Evolutionary conservation across 306 rosid genomes (phyloP).

Genomic region (Cicer chorassanicum): DNA sequence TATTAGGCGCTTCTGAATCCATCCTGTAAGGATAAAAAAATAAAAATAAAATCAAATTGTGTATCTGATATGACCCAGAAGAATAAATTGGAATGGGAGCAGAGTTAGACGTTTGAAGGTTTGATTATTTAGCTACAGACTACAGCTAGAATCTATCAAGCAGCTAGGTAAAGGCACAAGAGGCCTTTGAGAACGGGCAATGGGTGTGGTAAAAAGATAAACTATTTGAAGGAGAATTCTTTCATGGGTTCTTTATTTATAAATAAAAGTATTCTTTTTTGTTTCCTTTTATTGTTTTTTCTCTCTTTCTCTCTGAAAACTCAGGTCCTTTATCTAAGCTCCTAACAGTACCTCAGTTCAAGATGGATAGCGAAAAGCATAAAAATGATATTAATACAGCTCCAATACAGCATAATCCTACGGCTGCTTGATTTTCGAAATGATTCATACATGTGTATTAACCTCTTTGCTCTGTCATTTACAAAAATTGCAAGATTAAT

Average conservation of each 20-base stretch:
- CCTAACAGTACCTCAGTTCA: constrained; percentile 9
- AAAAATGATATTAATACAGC: constrained; percentile 28
- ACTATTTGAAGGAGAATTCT: neutral
- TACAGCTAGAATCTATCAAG: constrained; percentile 17
- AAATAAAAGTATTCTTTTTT: neutral
- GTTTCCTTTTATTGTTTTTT: neutral
- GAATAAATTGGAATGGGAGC: constrained; percentile 18
- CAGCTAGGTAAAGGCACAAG: neutral
- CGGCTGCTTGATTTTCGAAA: constrained; percentile 31
- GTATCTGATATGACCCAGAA: constrained; percentile 6
- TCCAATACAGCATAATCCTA: constrained; percentile 35
- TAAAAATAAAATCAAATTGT: constrained; percentile 15
- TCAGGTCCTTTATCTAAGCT: constrained; percentile 7
- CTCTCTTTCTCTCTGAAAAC: constrained; percentile 1
- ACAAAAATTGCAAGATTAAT: constrained; percentile 37
- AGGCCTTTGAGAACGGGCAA: neutral
- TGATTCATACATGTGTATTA: constrained; percentile 6
- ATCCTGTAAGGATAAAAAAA: constrained; percentile 52
- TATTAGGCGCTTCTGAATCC: constrained; percentile 88
- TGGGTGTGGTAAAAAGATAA: constrained; percentile 14
- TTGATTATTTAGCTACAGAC: neutral
- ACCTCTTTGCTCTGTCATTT: constrained; percentile 23
- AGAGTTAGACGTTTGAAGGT: neutral
- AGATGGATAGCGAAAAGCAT: constrained; percentile 26
- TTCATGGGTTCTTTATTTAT: neutral